Conservation (phyloP, 1,139 yeast species). For the Diutina catenulata region DNA sequence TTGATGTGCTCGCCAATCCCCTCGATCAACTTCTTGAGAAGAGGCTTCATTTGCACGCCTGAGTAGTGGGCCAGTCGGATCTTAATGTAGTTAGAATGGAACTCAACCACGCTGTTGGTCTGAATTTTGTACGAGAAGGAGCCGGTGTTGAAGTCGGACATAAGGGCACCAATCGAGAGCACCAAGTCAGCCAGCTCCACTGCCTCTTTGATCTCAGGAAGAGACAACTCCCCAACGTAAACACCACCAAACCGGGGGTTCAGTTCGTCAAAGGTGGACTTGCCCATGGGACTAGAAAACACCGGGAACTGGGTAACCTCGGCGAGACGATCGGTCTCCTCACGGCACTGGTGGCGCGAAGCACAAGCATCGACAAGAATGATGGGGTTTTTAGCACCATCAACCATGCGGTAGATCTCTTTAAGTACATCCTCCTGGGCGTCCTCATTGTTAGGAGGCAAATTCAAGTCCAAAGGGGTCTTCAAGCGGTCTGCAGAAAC, state of each 20-base stretch:
- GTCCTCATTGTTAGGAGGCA: slow-evolving; percentile 53
- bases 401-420: slow-evolving; percentile 39
- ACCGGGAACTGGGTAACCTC: slow-evolving; percentile 22
- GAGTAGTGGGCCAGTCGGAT: slow-evolving; percentile 68
- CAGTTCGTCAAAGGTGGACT: slow-evolving; percentile 58
- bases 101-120: slow-evolving; percentile 71
- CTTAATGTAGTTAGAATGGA: slow-evolving; percentile 82
- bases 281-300: slow-evolving; percentile 31
- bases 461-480: slow-evolving; percentile 51
- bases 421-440: slow-evolving; percentile 67
- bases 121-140: slow-evolving; percentile 23
- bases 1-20: slow-evolving; percentile 12
- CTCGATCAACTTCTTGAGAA: slow-evolving; percentile 18
- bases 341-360: slow-evolving; percentile 57
- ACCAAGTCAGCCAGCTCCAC: slow-evolving; percentile 73
- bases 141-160: slow-evolving; percentile 34
- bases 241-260: slow-evolving; percentile 49
- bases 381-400: slow-evolving; percentile 52
- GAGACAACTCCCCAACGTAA: slow-evolving; percentile 37
- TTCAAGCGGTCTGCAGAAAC: slow-evolving; percentile 46
- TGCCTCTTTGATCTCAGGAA: slow-evolving; percentile 13
- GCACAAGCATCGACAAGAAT: slow-evolving; percentile 85
- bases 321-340: slow-evolving; percentile 52
- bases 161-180: slow-evolving; percentile 70
- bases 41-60: slow-evolving; percentile 67